Evolutionary conservation across 23 red algal species (phyloP).

Genomic region (Rhodosorus marinus): DNA sequence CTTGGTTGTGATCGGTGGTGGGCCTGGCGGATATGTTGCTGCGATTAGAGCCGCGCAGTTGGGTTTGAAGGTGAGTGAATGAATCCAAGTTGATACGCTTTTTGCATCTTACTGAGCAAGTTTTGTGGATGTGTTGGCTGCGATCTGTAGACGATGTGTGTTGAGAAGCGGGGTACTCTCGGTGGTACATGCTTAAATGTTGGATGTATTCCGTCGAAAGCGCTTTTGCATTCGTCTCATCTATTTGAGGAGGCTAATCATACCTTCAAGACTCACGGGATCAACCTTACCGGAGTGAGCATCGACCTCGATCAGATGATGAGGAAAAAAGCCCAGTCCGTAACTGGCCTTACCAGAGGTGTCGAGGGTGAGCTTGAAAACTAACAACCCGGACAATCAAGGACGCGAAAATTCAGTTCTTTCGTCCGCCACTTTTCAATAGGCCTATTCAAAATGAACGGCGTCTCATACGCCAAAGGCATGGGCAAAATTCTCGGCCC

Average conservation of each 20-base stretch:
- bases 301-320: slow-evolving; percentile 85
- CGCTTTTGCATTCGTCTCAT: slow-evolving; percentile 85
- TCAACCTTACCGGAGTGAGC: slow-evolving; percentile 31
- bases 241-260: slow-evolving; percentile 89
- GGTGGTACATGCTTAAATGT: slow-evolving; percentile 98
- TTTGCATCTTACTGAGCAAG: background rate
- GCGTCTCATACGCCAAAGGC: slow-evolving; percentile 79
- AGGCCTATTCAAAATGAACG: slow-evolving; percentile 96
- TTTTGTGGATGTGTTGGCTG: background rate
- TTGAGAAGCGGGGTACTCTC: slow-evolving; percentile 90
- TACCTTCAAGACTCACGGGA: slow-evolving; percentile 69
- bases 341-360: slow-evolving; percentile 72
- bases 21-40: slow-evolving; percentile 85
- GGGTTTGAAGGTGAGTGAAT: slow-evolving; percentile 63
- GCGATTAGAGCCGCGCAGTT: slow-evolving; percentile 97
- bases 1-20: slow-evolving; percentile 78
- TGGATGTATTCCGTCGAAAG: slow-evolving; percentile 94
- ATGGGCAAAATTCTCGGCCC: slow-evolving; percentile 10
- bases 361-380: slow-evolving; percentile 70
- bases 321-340: slow-evolving; percentile 65
- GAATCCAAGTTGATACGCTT: no score
- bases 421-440: no score
- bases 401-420: background rate
- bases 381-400: background rate
- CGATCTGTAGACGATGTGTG: slow-evolving; percentile 52